phyloP scores from a whole-genome alignment of 1,139 yeast species.

The Saccharomycopsis hybrid region DNA sequence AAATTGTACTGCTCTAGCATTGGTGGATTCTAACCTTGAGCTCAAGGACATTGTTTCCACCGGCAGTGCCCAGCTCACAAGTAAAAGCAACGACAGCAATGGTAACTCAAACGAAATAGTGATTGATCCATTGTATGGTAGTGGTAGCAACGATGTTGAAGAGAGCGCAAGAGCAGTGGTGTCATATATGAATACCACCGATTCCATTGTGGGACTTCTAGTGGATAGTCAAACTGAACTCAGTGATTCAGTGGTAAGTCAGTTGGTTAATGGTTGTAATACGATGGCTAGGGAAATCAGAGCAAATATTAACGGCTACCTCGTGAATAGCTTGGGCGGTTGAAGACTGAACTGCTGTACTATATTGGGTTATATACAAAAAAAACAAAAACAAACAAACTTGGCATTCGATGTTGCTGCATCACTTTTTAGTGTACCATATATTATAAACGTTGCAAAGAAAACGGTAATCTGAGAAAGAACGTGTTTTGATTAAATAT shows the following conservation, averaged over 20 bases:
- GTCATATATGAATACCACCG: slow-evolving; percentile 10
- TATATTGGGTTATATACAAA: too few relatives aligned
- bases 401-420: too few relatives aligned
- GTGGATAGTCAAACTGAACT: slow-evolving; percentile 22
- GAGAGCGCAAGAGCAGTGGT: slow-evolving; percentile 18
- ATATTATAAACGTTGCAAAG: too few relatives aligned
- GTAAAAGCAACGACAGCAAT: slow-evolving; percentile 20
- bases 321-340: neutral
- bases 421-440: too few relatives aligned
- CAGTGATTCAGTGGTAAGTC: slow-evolving; percentile 29
- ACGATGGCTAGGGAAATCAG: slow-evolving; percentile 40
- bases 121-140: slow-evolving; percentile 33
- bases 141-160: slow-evolving; percentile 48
- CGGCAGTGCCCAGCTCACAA: slow-evolving; percentile 40
- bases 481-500: neutral
- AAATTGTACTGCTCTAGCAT: slow-evolving; percentile 63
- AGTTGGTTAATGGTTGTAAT: slow-evolving; percentile 37
- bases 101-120: neutral
- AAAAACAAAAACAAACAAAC: too few relatives aligned
- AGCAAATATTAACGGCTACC: slow-evolving; percentile 35
- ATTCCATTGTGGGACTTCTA: slow-evolving; percentile 15
- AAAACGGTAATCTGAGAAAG: neutral
- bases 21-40: slow-evolving; percentile 81
- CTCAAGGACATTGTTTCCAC: slow-evolving; percentile 71
- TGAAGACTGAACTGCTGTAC: too few relatives aligned